phyloP scores from a whole-genome alignment of 352 stramenopile species.

The Globisporangium nagaii region DNA sequence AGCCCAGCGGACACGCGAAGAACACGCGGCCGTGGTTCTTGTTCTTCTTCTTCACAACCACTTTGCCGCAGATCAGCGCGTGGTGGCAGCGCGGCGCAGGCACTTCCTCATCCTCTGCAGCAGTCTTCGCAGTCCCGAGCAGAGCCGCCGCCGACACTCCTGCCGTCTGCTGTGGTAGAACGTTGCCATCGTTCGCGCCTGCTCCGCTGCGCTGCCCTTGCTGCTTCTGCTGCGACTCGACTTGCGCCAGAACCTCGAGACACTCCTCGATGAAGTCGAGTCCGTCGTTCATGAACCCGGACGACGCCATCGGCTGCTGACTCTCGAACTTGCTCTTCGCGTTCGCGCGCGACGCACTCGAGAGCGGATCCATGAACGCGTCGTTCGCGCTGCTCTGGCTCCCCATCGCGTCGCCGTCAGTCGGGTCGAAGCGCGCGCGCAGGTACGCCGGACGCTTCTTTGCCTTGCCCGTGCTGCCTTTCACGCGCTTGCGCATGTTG shows the following conservation, averaged over 20 bases:
- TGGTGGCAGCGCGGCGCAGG: slow-evolving; percentile 62
- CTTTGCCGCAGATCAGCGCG: slow-evolving; percentile 40
- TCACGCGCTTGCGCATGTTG: slow-evolving; percentile 75
- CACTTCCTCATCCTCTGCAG: slow-evolving; percentile 5
- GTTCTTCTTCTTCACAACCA: slow-evolving; percentile 84
- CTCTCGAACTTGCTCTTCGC: slow-evolving; percentile 22
- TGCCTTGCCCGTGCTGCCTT: slow-evolving; percentile 55
- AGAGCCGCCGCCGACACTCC: no score
- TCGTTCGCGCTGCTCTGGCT: neutral
- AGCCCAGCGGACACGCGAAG: slow-evolving; percentile 61
- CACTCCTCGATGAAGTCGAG: slow-evolving; percentile 82
- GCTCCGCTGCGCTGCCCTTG: neutral
- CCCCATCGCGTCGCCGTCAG: neutral
- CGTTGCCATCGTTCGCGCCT: no score
- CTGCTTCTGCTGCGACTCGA: slow-evolving; percentile 18
- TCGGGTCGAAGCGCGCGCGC: slow-evolving; percentile 20
- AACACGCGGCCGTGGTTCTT: slow-evolving; percentile 73
- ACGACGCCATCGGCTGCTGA: slow-evolving; percentile 8
- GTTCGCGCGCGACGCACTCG: slow-evolving; percentile 1
- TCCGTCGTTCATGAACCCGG: slow-evolving; percentile 39
- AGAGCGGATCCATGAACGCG: slow-evolving; percentile 14
- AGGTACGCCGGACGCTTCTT: slow-evolving; percentile 71
- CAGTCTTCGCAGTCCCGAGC: no score
- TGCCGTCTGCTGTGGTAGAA: neutral
- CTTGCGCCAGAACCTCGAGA: slow-evolving; percentile 44